Evolutionary conservation across 768 basidiomycete species (phyloP).

Genomic region (Pleurotus cornucopiae): DNA sequence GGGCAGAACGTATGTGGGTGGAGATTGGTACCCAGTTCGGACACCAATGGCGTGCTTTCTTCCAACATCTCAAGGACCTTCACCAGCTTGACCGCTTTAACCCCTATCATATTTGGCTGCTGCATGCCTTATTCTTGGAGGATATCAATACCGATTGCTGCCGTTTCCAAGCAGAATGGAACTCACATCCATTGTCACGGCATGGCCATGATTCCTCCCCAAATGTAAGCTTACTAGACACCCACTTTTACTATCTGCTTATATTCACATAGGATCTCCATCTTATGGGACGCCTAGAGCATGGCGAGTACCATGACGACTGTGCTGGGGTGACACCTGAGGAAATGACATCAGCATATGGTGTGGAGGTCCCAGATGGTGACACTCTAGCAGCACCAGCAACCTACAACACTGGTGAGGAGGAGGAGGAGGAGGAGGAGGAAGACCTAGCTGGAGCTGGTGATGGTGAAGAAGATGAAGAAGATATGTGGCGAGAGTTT

Average conservation of each 20-base stretch:
- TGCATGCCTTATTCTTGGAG: conserved; percentile 28
- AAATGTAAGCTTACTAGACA: not conserved
- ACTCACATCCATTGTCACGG: conserved; percentile 22
- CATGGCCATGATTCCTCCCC: conserved; percentile 10
- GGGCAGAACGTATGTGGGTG: conserved; percentile 38
- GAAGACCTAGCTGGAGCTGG: not conserved
- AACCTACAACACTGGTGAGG: not conserved
- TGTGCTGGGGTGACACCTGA: not conserved
- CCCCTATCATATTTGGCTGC: conserved; percentile 31
- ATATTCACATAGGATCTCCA: conserved; percentile 7
- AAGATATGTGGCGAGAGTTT: not conserved
- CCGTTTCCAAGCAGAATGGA: conserved; percentile 25
- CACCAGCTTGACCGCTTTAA: conserved; percentile 23
- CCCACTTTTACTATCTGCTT: not conserved
- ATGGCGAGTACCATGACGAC: conserved; percentile 4
- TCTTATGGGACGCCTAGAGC: conserved; percentile 1
- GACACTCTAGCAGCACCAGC: not conserved
- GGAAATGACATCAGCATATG: too few relatives aligned
- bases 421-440: not conserved
- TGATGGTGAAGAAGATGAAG: not conserved
- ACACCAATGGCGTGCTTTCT: conserved; percentile 32
- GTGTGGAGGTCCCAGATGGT: too few relatives aligned
- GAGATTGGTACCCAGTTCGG: conserved; percentile 31
- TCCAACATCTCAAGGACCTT: conserved; percentile 22
- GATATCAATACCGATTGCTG: conserved; percentile 23